Base-by-base conservation (phyloP, 2,329 filamentous ascomycete genomes). In the Talaromyces sp. region DNA sequence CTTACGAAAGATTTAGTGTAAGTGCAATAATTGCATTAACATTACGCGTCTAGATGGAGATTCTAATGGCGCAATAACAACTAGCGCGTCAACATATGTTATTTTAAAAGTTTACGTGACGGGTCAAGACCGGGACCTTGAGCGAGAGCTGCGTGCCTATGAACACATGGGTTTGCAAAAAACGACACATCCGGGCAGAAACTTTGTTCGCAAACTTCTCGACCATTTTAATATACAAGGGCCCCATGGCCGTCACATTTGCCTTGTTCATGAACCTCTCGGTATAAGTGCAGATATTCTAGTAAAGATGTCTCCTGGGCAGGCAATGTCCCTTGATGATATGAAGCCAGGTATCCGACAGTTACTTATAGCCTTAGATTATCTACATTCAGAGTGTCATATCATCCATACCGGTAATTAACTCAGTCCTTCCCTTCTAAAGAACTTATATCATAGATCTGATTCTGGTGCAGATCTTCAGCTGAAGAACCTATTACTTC, bases 321-420 rank as follows among this genome's bases (percentile, higher is more conserved):
- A 55, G 21, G 29, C 53, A 27, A 46, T 55, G 57, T 52, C 41
- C 46, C 35, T 38, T 21, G 53, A 76, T 9, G 66, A 69, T 2
- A 57, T 80, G 0, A 72, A 71, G 10, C 65, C 74, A 27, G 63
- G 74, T 1, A 71, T 82, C 17, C 63, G 68, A 5, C 73, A 69
- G 0, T 63, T 82, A 1, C 78, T 82, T 55, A 63, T 77, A 7
- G 78, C 76, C 0, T 63, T 82, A 27, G 77, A 82, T 38, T 82
- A 67, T 35, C 56, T 82, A 1, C 80, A 82, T 63, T 75, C 67
- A 1, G 76, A 81, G 63, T 80, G 77, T 67, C 62, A 74, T 11
- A 65, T 81, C 13, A 73, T 81, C 38, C 78, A 82, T 63, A 78
- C 78, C 57, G 78, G 78, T 81, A 66, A 27, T 38, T 2, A 19